A percentile compares a stretch with the other conserved stretches of the same genome.
Evolutionary conservation across 257 asterid genomes (phyloP).

Genomic region (Thymus quinquecostatus): DNA sequence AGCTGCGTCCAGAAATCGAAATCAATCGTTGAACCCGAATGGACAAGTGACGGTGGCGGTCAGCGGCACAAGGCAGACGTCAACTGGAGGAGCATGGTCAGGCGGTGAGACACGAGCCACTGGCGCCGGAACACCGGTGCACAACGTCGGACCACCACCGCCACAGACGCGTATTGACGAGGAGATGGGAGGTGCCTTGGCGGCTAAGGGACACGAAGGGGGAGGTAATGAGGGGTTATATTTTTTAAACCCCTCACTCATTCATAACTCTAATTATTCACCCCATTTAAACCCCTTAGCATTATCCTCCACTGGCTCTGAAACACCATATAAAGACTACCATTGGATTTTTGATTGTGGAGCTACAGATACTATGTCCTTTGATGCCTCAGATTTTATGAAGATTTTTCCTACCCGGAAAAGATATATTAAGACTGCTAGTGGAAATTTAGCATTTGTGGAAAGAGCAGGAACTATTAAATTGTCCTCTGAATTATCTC

Average conservation of each 20-base stretch:
- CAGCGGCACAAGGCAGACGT: neutral
- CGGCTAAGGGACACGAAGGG: too few relatives aligned
- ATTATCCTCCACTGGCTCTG: neutral
- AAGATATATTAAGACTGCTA: neutral
- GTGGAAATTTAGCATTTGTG: neutral
- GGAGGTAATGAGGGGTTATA: constrained; percentile 8
- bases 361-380: constrained; percentile 3
- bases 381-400: neutral
- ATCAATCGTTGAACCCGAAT: neutral
- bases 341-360: neutral
- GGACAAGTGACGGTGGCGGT: neutral
- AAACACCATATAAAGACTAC: neutral
- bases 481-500: neutral
- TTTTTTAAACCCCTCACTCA: neutral
- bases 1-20: neutral
- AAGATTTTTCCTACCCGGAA: neutral
- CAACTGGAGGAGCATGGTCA: neutral
- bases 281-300: neutral
- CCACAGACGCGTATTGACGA: neutral
- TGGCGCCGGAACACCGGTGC: neutral
- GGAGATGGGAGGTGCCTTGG: neutral
- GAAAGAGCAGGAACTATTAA: neutral
- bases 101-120: neutral
- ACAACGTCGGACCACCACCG: neutral
- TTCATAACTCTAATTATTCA: neutral